Evolutionary conservation across 2,329 filamentous ascomycete genomes (phyloP).

Genomic region (Exserohilum rostratum): DNA sequence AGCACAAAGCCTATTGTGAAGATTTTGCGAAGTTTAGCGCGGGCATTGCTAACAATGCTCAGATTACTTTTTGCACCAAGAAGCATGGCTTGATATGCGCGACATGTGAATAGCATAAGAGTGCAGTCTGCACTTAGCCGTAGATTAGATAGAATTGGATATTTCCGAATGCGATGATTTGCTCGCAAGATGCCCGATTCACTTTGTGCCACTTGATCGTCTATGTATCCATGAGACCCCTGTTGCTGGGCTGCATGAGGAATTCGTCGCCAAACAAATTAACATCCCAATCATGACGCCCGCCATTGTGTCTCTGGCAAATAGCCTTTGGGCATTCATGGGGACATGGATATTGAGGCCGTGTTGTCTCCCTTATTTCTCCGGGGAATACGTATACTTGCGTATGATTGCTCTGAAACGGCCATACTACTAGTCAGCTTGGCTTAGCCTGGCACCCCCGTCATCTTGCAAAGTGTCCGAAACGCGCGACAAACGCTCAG

Average conservation of each 20-base stretch:
- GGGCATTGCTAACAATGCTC: conserved; percentile 19
- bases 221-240: not conserved
- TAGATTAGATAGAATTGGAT: not conserved
- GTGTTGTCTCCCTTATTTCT: conserved; percentile 3
- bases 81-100: not conserved
- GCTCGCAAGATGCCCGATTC: not conserved
- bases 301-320: conserved; percentile 7
- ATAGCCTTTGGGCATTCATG: not conserved
- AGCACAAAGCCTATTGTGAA: conserved; percentile 41
- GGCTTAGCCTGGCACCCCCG: conserved; percentile 21
- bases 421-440: conserved; percentile 34
- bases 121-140: too few species aligned
- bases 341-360: not conserved
- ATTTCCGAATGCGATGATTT: not conserved
- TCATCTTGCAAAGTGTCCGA: conserved; percentile 28
- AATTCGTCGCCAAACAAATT: not conserved
- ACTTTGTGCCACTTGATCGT: not conserved
- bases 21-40: conserved; percentile 4
- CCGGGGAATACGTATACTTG: conserved; percentile 21
- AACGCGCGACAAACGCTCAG: conserved; percentile 9
- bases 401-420: conserved; percentile 40
- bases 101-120: not conserved
- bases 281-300: not conserved
- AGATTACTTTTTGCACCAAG: not conserved
- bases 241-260: not conserved